A percentile compares a stretch with the other conserved stretches of the same genome.
These are phyloP conservation scores for Solanum virginianum DNA, from an alignment of 257 asterid species.

Conservation along the genomic window DNA sequence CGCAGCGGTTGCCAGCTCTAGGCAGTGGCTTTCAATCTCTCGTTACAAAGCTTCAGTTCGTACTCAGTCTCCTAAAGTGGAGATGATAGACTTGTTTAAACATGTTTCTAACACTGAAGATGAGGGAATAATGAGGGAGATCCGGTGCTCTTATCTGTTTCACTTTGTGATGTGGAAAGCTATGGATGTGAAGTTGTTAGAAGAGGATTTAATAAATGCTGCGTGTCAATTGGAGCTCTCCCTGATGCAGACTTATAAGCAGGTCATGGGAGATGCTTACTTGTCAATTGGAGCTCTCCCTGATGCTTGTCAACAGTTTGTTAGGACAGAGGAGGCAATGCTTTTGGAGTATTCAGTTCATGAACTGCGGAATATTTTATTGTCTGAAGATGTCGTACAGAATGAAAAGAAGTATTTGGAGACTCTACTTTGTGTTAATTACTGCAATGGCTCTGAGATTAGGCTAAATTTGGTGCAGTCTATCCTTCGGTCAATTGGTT, in stretches of 20 bases:
- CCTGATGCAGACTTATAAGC: constrained; percentile 5
- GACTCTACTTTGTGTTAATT: constrained; percentile 47
- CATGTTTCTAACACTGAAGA: too few relatives aligned
- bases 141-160: constrained; percentile 13
- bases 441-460: constrained; percentile 28
- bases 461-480: constrained; percentile 52
- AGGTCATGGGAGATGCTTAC: not conserved
- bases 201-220: constrained; percentile 7
- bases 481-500: constrained; percentile 52
- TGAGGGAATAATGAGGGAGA: too few relatives aligned
- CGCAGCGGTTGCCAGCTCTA: too few relatives aligned
- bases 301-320: too few relatives aligned
- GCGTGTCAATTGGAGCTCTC: constrained; percentile 11
- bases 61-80: too few relatives aligned
- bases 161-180: constrained; percentile 15
- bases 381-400: constrained; percentile 35
- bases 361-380: constrained; percentile 46
- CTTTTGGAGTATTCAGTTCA: constrained; percentile 55
- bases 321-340: constrained; percentile 50
- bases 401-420: constrained; percentile 53
- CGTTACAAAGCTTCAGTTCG: too few relatives aligned
- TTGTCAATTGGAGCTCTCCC: too few relatives aligned
- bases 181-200: constrained; percentile 3
- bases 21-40: too few relatives aligned
- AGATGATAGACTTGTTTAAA: too few relatives aligned